Conservation (phyloP, 73 alveolate genomes). For the Paramecium sexaurelia region DNA sequence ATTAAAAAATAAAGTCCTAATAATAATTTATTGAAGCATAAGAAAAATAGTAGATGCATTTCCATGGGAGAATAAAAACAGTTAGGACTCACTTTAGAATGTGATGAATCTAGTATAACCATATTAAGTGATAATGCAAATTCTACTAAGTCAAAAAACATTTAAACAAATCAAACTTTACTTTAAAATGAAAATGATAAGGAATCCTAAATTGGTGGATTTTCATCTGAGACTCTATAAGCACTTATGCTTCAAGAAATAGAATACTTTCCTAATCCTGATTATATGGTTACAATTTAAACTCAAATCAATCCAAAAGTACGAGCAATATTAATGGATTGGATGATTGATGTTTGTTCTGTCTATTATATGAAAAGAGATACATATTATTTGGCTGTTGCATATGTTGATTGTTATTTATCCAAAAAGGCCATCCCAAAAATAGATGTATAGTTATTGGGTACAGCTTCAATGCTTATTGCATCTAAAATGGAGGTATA, state of each 20-base stretch:
- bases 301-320: constrained; percentile 76
- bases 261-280: constrained; percentile 57
- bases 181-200: background rate
- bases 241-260: constrained; percentile 10
- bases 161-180: background rate
- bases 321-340: constrained; percentile 91
- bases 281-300: constrained; percentile 55
- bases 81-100: background rate
- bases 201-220: constrained; percentile 12
- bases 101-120: constrained; percentile 16
- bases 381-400: constrained; percentile 88
- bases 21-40: background rate
- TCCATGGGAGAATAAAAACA: constrained; percentile 26
- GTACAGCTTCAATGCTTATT: constrained; percentile 86
- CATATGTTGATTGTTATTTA: constrained; percentile 85
- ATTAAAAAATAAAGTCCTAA: constrained; percentile 1
- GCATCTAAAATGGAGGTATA: constrained; percentile 89
- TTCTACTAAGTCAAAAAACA: background rate
- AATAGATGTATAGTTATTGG: constrained; percentile 82
- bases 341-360: constrained; percentile 97
- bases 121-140: background rate
- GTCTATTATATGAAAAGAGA: constrained; percentile 87
- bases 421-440: constrained; percentile 64
- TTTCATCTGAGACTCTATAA: constrained; percentile 19
- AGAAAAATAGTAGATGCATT: constrained; percentile 29